Conservation (phyloP, 2,329 filamentous ascomycete species). For the Leptographium flavum region DNA sequence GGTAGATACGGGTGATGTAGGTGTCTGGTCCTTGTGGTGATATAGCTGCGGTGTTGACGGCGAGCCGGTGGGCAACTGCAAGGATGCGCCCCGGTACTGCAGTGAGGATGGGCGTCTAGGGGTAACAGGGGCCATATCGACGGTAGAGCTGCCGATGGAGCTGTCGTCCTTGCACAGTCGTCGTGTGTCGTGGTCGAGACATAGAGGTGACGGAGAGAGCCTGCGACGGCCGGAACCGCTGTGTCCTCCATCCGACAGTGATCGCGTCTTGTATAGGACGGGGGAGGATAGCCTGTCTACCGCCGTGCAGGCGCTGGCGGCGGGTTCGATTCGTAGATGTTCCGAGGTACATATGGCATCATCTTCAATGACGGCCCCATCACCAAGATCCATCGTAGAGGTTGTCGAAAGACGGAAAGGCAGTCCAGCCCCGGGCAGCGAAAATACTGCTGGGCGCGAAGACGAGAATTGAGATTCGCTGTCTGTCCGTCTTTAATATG, state of each 20-base stretch:
- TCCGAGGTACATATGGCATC: constrained; percentile 5
- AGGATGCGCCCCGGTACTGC: constrained; percentile 47
- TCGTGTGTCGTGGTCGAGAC: constrained; percentile 30
- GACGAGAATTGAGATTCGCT: background rate
- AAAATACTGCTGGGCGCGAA: background rate
- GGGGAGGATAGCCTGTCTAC: constrained; percentile 16
- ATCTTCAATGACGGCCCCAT: constrained; percentile 10
- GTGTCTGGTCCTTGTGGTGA: background rate
- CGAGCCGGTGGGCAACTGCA: constrained; percentile 39
- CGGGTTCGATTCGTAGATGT: background rate
- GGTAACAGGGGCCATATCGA: constrained; percentile 42
- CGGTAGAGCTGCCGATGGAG: constrained; percentile 26
- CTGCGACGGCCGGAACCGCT: constrained; percentile 27
- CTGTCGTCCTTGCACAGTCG: constrained; percentile 54
- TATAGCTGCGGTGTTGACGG: background rate
- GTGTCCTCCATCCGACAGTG: constrained; percentile 48
- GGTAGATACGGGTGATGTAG: constrained; percentile 6
- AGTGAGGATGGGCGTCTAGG: constrained; percentile 56
- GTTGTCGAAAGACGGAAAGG: background rate
- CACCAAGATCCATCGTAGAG: constrained; percentile 12
- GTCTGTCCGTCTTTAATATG: background rate
- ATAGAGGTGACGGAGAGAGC: constrained; percentile 43
- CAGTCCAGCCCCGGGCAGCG: background rate
- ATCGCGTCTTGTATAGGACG: constrained; percentile 40
- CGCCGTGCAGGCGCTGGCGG: background rate